Evolutionary conservation across 345 rosid genomes (phyloP).

Genomic region (Eucalyptus tenuipes): DNA sequence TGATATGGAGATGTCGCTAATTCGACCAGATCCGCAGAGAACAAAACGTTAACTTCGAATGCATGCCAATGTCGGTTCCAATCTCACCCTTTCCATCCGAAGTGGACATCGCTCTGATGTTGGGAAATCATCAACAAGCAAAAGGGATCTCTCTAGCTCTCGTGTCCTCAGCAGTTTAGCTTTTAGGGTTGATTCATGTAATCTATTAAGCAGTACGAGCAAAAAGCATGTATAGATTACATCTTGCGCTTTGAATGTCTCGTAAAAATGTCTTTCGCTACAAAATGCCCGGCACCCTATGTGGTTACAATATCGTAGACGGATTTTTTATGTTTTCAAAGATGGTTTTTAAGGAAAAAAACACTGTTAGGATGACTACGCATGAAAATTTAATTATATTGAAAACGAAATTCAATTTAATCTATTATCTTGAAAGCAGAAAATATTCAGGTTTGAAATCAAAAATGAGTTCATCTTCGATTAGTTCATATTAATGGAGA

Average conservation of each 20-base stretch:
- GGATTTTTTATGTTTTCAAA: background rate
- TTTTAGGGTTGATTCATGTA: background rate
- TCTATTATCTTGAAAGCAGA: background rate
- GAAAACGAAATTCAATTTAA: background rate
- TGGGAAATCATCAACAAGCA: background rate
- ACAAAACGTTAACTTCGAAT: background rate
- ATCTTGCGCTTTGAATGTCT: background rate
- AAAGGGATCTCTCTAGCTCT: background rate
- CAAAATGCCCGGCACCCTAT: background rate
- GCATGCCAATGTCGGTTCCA: background rate
- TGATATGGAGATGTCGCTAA: background rate
- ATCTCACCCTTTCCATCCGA: background rate
- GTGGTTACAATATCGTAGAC: background rate
- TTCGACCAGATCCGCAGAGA: background rate
- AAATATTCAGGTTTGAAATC: background rate
- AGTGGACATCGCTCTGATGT: background rate
- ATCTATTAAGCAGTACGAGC: background rate
- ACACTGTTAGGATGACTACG: background rate
- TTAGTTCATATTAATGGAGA: background rate
- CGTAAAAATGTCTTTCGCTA: background rate
- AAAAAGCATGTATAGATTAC: background rate
- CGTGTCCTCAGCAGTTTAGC: background rate
- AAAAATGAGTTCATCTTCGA: background rate
- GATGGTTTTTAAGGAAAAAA: background rate
- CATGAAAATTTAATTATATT: background rate